These are phyloP conservation scores for Phytophthora palmivora DNA, from an alignment of 352 stramenopile genomes.

Conservation along the genomic window DNA sequence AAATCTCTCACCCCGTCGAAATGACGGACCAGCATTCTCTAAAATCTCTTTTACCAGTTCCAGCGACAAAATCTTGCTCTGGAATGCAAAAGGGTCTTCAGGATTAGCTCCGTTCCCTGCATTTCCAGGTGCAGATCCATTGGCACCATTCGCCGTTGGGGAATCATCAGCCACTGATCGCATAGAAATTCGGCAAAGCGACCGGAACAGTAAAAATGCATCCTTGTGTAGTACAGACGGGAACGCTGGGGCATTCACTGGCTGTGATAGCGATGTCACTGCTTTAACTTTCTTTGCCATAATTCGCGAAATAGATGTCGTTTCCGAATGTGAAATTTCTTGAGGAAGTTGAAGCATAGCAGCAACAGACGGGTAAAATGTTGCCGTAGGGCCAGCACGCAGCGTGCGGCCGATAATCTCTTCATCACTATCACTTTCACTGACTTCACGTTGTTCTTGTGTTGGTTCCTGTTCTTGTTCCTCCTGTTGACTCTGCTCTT, in stretches of 20 bases:
- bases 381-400: slow-evolving; percentile 21
- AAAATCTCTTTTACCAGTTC: slow-evolving; percentile 98
- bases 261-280: slow-evolving; percentile 30
- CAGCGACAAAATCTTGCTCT: slow-evolving; percentile 97
- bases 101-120: slow-evolving; percentile 43
- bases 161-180: slow-evolving; percentile 94
- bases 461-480: slow-evolving; percentile 24
- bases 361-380: slow-evolving; percentile 62
- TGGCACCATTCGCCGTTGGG: slow-evolving; percentile 21
- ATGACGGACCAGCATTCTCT: slow-evolving; percentile 95
- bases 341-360: slow-evolving; percentile 37
- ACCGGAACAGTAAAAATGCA: slow-evolving; percentile 98
- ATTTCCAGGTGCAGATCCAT: slow-evolving; percentile 28
- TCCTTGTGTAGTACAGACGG: slow-evolving; percentile 98
- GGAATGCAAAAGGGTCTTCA: slow-evolving; percentile 94
- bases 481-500: slow-evolving; percentile 23
- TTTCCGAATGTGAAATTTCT: neutral
- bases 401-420: slow-evolving; percentile 13
- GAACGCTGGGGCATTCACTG: slow-evolving; percentile 82
- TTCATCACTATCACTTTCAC: slow-evolving; percentile 35
- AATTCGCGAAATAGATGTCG: neutral
- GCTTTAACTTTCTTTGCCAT: slow-evolving; percentile 17
- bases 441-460: slow-evolving; percentile 22
- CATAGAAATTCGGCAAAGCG: slow-evolving; percentile 94
- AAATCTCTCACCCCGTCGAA: slow-evolving; percentile 96